Conservation (phyloP, 2,329 filamentous ascomycete species). For the Didymella segeticola region DNA sequence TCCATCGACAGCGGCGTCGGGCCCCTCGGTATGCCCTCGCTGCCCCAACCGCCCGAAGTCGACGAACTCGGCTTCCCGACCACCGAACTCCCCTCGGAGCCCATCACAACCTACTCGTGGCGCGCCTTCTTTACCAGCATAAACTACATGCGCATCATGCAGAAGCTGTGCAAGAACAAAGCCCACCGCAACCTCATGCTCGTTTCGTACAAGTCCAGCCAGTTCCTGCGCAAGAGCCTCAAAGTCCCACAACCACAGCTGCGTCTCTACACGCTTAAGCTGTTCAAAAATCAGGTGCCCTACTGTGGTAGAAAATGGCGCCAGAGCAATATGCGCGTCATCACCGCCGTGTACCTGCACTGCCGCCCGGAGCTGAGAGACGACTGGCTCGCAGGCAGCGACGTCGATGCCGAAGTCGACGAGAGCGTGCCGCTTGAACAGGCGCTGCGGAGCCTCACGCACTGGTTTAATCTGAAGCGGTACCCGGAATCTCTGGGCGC, state of each 20-base stretch:
- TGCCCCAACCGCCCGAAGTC: conserved; percentile 61
- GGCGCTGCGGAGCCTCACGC: conserved; percentile 83
- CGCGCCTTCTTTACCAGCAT: conserved; percentile 95
- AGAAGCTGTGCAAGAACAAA: conserved; percentile 96
- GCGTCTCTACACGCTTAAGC: conserved; percentile 91
- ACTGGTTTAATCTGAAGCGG: conserved; percentile 88
- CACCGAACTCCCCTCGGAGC: conserved; percentile 71
- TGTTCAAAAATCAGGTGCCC: conserved; percentile 98
- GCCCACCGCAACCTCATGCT: conserved; percentile 92
- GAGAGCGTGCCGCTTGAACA: conserved; percentile 92
- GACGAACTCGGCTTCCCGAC: conserved; percentile 88
- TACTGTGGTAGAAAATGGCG: conserved; percentile 99
- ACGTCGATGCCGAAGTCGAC: conserved; percentile 93
- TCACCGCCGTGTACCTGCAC: conserved; percentile 94
- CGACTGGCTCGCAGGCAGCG: conserved; percentile 90
- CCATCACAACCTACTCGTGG: conserved; percentile 88
- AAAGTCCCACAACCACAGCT: conserved; percentile 88
- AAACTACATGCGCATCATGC: conserved; percentile 94
- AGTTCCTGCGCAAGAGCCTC: conserved; percentile 88
- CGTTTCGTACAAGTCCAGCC: conserved; percentile 93
- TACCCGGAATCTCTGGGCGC: conserved; percentile 80
- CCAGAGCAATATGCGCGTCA: conserved; percentile 97
- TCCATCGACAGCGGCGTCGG: conserved; percentile 36
- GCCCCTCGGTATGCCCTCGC: conserved; percentile 35
- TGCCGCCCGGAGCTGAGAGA: conserved; percentile 91